phyloP scores from a whole-genome alignment of 345 rosid genomes.

The Noccaea bulbosa region DNA sequence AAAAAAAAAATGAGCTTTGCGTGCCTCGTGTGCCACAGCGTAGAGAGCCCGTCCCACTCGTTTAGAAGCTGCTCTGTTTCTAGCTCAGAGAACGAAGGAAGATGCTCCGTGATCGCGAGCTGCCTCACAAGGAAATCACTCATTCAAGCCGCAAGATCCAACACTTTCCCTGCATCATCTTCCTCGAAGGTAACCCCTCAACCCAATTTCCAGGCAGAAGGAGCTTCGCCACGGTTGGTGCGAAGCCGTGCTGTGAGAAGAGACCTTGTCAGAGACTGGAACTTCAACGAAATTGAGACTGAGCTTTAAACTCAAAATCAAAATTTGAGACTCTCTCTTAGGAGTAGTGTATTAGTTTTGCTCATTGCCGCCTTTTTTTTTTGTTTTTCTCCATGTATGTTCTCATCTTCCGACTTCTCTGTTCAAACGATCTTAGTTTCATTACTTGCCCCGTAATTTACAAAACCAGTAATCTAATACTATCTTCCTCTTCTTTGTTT shows the following conservation, averaged over 20 bases:
- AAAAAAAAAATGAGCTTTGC: conserved; percentile 73
- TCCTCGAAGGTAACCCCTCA: conserved; percentile 94
- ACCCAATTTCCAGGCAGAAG: conserved; percentile 51
- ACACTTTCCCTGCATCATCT: conserved; percentile 49
- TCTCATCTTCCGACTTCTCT: not conserved
- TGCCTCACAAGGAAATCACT: conserved; percentile 72
- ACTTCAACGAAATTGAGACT: conserved; percentile 65
- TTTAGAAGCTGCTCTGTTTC: conserved; percentile 92
- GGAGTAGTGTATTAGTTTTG: conserved; percentile 34
- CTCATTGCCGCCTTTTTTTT: too few species aligned
- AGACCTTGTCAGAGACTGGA: conserved; percentile 96
- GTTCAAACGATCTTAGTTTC: conserved; percentile 3
- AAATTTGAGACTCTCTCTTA: conserved; percentile 18
- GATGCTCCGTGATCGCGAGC: conserved; percentile 74
- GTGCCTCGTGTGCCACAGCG: conserved; percentile 86
- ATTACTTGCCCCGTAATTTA: not conserved
- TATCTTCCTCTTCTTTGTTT: too few species aligned
- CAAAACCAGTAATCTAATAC: too few species aligned
- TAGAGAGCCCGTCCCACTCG: conserved; percentile 94
- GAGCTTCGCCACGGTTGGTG: conserved; percentile 77
- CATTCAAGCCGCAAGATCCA: conserved; percentile 63
- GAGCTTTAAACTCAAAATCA: conserved; percentile 54
- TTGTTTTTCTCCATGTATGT: not conserved
- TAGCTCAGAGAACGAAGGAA: conserved; percentile 88
- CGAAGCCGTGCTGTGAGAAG: conserved; percentile 89